Base-by-base conservation (phyloP, 768 basidiomycete species). In the Leccinum variicolor region DNA sequence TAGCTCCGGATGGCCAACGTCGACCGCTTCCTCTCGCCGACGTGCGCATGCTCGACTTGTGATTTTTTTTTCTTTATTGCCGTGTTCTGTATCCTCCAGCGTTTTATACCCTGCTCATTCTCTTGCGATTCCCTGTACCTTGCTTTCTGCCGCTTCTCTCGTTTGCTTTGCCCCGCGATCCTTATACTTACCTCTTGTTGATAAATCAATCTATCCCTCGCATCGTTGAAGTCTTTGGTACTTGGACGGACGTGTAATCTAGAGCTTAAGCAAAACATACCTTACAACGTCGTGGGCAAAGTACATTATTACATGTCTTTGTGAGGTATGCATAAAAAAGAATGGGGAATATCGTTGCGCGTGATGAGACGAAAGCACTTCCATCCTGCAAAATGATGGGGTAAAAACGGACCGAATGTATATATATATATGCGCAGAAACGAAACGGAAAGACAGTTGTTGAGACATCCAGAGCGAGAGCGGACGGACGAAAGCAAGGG, bases 1-100 rank as follows among this genome's bases (percentile, higher is more conserved):
- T 47, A 75, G 73, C 65, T 56, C 68, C 63, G 31, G 65, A 57
- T 63, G 75, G 67, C 60, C 70, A 66, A 58, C 75, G 68, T 46
- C 65, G 64, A 48, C 74, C 65, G 31, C 58, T 69, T 47, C 68
- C 64, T 10, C 64, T 74, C 14, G 65, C 64, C 4, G 68, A 73
- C 49, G 60, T 53, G 9, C 72, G 74, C 15, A 74, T 74, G 69
- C 62, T 72, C 29, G 65, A 73, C 14, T 50, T 69, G 56, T 71
- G 52, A 66, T 50, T 15, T 10, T 39, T 45, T 15, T 28, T 45
- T 31, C 15, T 57, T 36, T 28, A 23, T 25, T 62, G 4, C 6
- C 49, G 39, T 48, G 23, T 23, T 14, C 26, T 26, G 2, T 3
- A 19, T 34, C 50, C 31, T 33, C 31, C 4, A 13, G 13, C 31